Evolutionary conservation across 2,329 filamentous ascomycete species (phyloP), one percentile per base, ranked within the genome.

Genomic region (Colletotrichum gloeosporioides): DNA sequence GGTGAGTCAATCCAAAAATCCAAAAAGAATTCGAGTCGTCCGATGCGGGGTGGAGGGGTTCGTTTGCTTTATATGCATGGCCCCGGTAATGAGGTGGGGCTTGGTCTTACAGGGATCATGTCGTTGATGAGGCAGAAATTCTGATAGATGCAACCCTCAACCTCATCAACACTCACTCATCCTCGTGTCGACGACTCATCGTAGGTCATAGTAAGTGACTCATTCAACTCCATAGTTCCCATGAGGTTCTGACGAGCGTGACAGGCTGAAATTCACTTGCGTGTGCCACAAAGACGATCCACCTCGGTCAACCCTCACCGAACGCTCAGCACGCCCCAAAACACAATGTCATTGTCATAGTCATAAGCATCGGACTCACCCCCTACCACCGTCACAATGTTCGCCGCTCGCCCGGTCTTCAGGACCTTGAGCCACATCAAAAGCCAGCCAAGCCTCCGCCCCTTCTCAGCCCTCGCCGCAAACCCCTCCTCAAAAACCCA

Each of bases 401-500:
- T 71, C 13, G 32, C 64, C 63, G 16, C 49, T 36, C 34, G 62
- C 8, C 73, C 49, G 6, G 22, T 75, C 2, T 53, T 22, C 10
- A 62, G 59, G 18, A 22, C 2, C 13, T 1, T 64, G 6, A 36
- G 61, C 10, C 66, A 71, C 3, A 27, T 73, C 16, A 34, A 29
- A 18, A 12, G 8, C 6, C 39, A 27, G 15, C 25, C 36, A 13
- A 29, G 18, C 7, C 18, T 44, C 6, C 75, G 77, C 6, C 15
- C 13, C 22, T 66, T 77, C 61, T 69, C 77, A 13, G 65, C 82
- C 68, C 83, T 85, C 10, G 82, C 85, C 18, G 85, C 87, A 29
- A 83, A 86, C 2, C 82, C 87, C n/a, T 81, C 86, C 22, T 88
- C 87, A 80, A 87, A 85, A 78, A 85, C 89, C 18, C 94, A 96